Percentiles rank a stretch among this genome's conserved stretches.
phyloP scores from a whole-genome alignment of 148 eudicot genomes.

The Camellia granthamiana region DNA sequence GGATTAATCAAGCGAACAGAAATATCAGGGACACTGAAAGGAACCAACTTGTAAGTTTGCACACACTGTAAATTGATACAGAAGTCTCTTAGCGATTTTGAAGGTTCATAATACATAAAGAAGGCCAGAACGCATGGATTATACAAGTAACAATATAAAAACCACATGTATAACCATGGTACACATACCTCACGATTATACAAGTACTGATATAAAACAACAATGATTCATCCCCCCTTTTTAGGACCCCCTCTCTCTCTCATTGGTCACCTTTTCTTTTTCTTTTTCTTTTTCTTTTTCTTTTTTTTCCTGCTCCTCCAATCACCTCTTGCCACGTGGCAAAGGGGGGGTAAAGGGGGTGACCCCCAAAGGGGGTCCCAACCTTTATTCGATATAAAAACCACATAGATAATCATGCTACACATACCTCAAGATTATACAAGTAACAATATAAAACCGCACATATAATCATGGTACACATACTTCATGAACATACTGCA shows the following conservation, averaged over 20 bases:
- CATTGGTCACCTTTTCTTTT: too few relatives aligned
- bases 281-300: too few relatives aligned
- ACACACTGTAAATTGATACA: conserved; percentile 12
- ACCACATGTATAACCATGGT: neutral
- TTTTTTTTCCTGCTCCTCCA: too few relatives aligned
- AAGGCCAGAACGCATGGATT: conserved; percentile 4
- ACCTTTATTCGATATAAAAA: too few relatives aligned
- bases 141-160: conserved; percentile 9
- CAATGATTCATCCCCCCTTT: too few relatives aligned
- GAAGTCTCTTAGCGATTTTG: neutral
- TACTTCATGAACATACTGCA: neutral
- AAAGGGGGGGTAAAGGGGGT: too few relatives aligned
- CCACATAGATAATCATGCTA: neutral
- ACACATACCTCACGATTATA: neutral
- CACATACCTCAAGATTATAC: neutral
- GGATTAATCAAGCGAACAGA: neutral
- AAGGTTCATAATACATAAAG: conserved; percentile 16
- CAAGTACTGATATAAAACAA: conserved; percentile 2
- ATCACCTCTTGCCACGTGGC: too few relatives aligned
- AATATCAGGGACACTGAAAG: neutral
- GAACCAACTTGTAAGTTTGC: neutral
- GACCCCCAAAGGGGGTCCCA: too few relatives aligned
- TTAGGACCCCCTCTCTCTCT: too few relatives aligned
- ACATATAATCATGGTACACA: neutral
- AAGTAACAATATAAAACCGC: conserved; percentile 1